Evolutionary conservation across 495 filamentous ascomycete species (phyloP).

Genomic region (Daldinia loculata): DNA sequence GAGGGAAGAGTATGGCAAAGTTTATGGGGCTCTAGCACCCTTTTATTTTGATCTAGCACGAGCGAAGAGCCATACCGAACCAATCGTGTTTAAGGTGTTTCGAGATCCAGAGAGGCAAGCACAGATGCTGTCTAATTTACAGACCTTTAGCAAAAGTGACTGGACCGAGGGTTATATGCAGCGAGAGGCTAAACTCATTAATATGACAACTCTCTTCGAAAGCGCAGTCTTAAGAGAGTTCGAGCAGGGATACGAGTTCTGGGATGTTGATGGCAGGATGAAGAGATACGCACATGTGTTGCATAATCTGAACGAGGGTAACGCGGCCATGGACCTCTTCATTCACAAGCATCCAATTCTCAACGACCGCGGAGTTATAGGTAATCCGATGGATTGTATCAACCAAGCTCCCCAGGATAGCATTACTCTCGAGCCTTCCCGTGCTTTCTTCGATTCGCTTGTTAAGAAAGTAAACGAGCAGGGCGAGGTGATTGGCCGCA

Average conservation of each 20-base stretch:
- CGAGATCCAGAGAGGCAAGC: slow-evolving; percentile 89
- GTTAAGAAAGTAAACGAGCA: slow-evolving; percentile 82
- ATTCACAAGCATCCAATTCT: slow-evolving; percentile 88
- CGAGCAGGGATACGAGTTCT: slow-evolving; percentile 87
- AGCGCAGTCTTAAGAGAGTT: slow-evolving; percentile 90
- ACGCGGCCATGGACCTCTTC: slow-evolving; percentile 80
- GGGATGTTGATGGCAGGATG: slow-evolving; percentile 90
- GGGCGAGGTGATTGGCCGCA: slow-evolving; percentile 78
- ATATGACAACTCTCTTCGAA: slow-evolving; percentile 86
- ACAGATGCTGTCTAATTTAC: slow-evolving; percentile 81
- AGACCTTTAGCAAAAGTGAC: slow-evolving; percentile 81
- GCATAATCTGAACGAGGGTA: slow-evolving; percentile 80
- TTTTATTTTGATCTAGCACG: slow-evolving; percentile 84
- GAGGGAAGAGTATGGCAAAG: slow-evolving; percentile 86
- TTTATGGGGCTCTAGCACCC: slow-evolving; percentile 86
- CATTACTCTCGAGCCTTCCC: slow-evolving; percentile 79
- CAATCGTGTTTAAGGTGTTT: slow-evolving; percentile 84
- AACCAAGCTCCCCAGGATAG: slow-evolving; percentile 66
- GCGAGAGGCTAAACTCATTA: slow-evolving; percentile 72
- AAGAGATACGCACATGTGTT: slow-evolving; percentile 87
- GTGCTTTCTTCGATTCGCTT: slow-evolving; percentile 80
- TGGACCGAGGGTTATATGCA: slow-evolving; percentile 75
- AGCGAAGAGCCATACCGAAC: slow-evolving; percentile 79
- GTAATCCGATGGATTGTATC: slow-evolving; percentile 84
- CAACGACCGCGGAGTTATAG: slow-evolving; percentile 72